Evolutionary conservation across 2,329 filamentous ascomycete species (phyloP).

Genomic region (Aureobasidium lini): DNA sequence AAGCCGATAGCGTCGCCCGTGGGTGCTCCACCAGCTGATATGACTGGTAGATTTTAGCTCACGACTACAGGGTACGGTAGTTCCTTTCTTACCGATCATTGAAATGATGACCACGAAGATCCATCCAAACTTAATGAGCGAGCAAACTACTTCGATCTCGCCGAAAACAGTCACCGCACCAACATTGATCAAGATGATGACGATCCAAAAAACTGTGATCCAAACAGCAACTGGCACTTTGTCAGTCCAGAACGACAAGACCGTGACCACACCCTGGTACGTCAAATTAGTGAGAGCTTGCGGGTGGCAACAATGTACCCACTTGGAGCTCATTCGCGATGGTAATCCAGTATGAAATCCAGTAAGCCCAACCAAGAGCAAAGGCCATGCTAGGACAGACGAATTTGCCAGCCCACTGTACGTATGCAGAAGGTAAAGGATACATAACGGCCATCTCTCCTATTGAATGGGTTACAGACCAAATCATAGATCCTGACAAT

Average conservation of each 20-base stretch:
- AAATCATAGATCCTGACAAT: background rate
- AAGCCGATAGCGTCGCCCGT: slow-evolving; percentile 51
- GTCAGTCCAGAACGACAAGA: background rate
- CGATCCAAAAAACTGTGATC: slow-evolving; percentile 49
- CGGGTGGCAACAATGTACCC: too few relatives aligned
- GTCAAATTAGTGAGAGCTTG: slow-evolving; percentile 11
- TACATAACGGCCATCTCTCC: slow-evolving; percentile 70
- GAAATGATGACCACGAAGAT: slow-evolving; percentile 54
- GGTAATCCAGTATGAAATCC: slow-evolving; percentile 59
- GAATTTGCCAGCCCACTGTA: slow-evolving; percentile 67
- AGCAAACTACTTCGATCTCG: slow-evolving; percentile 70
- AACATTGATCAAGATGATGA: slow-evolving; percentile 54
- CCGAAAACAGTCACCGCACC: slow-evolving; percentile 66
- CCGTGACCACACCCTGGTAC: slow-evolving; percentile 7
- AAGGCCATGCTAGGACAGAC: slow-evolving; percentile 66
- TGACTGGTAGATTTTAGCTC: slow-evolving; percentile 16
- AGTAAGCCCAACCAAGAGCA: slow-evolving; percentile 77
- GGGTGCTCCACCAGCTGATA: slow-evolving; percentile 48
- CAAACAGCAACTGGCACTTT: slow-evolving; percentile 10
- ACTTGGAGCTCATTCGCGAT: slow-evolving; percentile 14
- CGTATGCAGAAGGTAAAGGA: slow-evolving; percentile 69
- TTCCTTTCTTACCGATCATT: too few relatives aligned
- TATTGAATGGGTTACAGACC: slow-evolving; percentile 47
- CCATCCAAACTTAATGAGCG: slow-evolving; percentile 50
- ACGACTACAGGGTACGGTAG: too few relatives aligned